Evolutionary conservation across 2,329 filamentous ascomycete genomes (phyloP), one percentile per base, ranked within the genome.

Genomic region (Fusarium domesticum): DNA sequence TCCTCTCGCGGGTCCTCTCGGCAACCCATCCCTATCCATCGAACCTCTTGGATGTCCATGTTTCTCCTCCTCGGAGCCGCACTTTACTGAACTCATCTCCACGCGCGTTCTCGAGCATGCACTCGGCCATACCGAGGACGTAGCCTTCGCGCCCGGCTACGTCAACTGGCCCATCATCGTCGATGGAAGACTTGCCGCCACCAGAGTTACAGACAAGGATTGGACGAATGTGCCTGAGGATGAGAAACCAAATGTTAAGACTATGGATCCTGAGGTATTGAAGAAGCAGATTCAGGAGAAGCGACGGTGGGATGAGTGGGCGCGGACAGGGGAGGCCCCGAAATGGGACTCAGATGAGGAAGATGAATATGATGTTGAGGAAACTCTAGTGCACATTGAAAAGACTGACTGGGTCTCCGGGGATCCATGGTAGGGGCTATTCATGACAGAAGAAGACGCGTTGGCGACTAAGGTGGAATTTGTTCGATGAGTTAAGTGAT

Each of bases 21-120:
- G 77, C 8, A 79, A 78, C 53, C 60, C 66, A 0, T 53, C 63
- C 12, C 66, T 68, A 3, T 54, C 60, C 30, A 69, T 74, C 58
- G 70, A 71, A 0, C 53, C 64, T 10, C 70, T 77, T 34, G 84
- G 85, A 5, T 85, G 80, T 51, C 85, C 85, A 5, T 76, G 82
- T 49, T 85, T 85, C 64, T 84, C 84, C n/a, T 78, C 83, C 2
- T 84, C 84, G 4, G 80, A 86, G 49, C 56, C 66, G 1, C 60
- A 72, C 25, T 72, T 81, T 57, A 69, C 69, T 6, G 87, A 95
- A 63, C 70, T 72, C 30, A 76, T 88, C 48, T 74, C 91, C 40
- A 70, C 84, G 11, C 63, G 62, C 10, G 75, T 78, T 0, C 76
- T 80, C 50, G 56, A 61, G 11, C 63, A 70, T 3, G 76, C 87